A percentile compares a stretch with the other conserved stretches of the same genome.
Conservation (phyloP, 768 basidiomycete genomes). For the Tephrocybe sp. region DNA sequence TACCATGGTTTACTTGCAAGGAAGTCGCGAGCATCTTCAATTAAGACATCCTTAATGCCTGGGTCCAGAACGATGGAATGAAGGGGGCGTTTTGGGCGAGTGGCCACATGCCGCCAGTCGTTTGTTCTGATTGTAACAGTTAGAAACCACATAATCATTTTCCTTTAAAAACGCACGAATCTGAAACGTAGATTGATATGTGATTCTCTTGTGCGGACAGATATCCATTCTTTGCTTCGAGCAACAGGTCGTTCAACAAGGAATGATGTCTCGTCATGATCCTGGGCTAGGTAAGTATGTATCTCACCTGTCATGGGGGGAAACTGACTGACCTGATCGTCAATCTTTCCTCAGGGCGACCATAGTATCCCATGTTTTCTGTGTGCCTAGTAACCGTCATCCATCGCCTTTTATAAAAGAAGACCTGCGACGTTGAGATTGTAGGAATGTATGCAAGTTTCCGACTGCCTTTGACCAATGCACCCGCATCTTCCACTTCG, state of each 20-base stretch:
- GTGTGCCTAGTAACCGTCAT: constrained; percentile 19
- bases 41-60: constrained; percentile 59
- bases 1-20: constrained; percentile 72
- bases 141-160: constrained; percentile 33
- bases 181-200: constrained; percentile 43
- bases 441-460: constrained; percentile 34
- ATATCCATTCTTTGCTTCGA: constrained; percentile 40
- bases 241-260: constrained; percentile 37
- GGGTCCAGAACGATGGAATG: constrained; percentile 69
- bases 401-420: constrained; percentile 33
- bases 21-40: constrained; percentile 72
- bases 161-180: constrained; percentile 25
- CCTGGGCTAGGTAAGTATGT: constrained; percentile 25
- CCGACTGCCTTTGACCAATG: constrained; percentile 13
- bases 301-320: too few relatives aligned
- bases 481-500: constrained; percentile 20
- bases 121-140: constrained; percentile 29
- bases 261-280: constrained; percentile 40
- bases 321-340: constrained; percentile 51
- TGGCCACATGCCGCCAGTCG: constrained; percentile 49
- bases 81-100: constrained; percentile 60
- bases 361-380: constrained; percentile 8
- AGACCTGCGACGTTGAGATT: constrained; percentile 27
- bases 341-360: constrained; percentile 33
- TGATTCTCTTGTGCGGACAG: constrained; percentile 34